Base-by-base conservation (phyloP, 495 filamentous ascomycete species). In the Neurospora sp. region DNA sequence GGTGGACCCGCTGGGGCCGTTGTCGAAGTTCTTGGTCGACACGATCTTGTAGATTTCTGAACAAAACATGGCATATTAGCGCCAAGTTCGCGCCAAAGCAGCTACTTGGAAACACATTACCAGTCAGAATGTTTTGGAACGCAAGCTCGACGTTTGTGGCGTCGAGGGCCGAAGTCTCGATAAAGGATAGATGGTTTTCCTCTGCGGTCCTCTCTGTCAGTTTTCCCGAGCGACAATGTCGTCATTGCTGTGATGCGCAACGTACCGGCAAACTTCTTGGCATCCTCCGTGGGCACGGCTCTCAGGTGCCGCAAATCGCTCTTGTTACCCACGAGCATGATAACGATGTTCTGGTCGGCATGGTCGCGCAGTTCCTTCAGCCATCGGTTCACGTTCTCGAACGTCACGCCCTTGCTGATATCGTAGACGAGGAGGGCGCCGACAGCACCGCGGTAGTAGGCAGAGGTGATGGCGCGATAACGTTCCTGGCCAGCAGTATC, bases 251-350 rank as follows among this genome's bases (percentile, higher is more conserved):
- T 20, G 40, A 48, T 59, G 31, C 38, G 65, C 71, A 48, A 82
- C 93, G 74, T 86, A 98, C 96, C 97, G 65, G 96, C 96, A 90
- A 99, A 98, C 76, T 91, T 86, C 86, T 98, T 99, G 75, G 95
- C 96, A 82, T 98, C 96, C 78, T 99, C 96, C 72, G 96, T 99
- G 71, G 96, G 94, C 70, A 99, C 96, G 72, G 96, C 96, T 80
- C 96, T 89, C 81, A 99, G 86, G 85, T 99, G 96, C 84, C 94
- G 90, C 89, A 97, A 91, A 97, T 99, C 96, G 81, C 95, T 98
- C 92, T 99, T 99, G 88, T 99, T 99, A 76, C 96, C 96, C 70
- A 98, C 96, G 78, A 99, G 85, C 96, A 99, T 98, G 82, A 99
- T 99, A 73, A 99, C 96, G 74, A 99, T 99, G 86, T 99, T 99